phyloP scores from a whole-genome alignment of 2,329 filamentous ascomycete species.

The Alternaria conjuncta region DNA sequence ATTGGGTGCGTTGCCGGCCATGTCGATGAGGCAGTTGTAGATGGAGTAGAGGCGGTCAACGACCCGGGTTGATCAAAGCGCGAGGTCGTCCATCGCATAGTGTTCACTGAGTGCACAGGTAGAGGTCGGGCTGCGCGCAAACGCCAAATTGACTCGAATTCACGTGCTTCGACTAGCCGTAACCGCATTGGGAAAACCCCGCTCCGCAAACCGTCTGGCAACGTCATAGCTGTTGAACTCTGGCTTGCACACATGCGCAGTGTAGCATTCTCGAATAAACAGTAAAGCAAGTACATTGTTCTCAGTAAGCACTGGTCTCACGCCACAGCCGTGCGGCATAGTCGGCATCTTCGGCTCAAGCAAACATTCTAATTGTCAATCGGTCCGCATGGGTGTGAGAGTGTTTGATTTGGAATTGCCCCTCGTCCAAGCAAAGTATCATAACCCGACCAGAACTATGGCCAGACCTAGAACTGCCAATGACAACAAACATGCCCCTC shows the following conservation, averaged over 20 bases:
- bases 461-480: neutral
- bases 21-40: slow-evolving; percentile 1
- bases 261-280: neutral
- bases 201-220: slow-evolving; percentile 2
- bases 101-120: neutral
- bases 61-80: neutral
- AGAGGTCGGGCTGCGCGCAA: neutral
- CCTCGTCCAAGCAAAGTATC: neutral
- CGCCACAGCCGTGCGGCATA: neutral
- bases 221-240: slow-evolving; percentile 1
- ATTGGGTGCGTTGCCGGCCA: slow-evolving; percentile 39
- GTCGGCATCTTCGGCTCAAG: neutral
- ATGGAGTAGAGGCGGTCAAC: neutral
- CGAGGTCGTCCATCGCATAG: neutral
- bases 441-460: neutral
- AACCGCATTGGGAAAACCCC: slow-evolving; percentile 1
- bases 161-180: slow-evolving; percentile 23
- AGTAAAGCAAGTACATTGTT: neutral
- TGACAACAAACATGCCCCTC: neutral
- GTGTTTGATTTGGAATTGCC: neutral
- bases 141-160: slow-evolving; percentile 29
- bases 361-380: neutral
- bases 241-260: neutral
- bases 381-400: neutral
- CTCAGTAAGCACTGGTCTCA: neutral